These are phyloP conservation scores for Cyclanthera cordifolia DNA, from an alignment of 306 rosid genomes.

Conservation along the genomic window DNA sequence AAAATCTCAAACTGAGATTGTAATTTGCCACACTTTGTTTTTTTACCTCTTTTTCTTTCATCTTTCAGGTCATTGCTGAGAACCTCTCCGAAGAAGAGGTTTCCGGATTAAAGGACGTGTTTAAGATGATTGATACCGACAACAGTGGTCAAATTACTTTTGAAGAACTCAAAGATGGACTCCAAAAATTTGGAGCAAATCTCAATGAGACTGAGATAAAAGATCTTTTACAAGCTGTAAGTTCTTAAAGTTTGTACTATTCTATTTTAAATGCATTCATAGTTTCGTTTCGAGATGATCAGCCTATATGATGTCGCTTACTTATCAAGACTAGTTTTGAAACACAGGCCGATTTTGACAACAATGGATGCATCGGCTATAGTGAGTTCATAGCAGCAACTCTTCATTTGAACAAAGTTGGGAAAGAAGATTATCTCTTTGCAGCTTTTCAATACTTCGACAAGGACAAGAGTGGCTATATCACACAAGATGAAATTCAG, in stretches of 20 bases:
- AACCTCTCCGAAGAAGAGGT: constrained; percentile 79
- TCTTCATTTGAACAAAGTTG: constrained; percentile 62
- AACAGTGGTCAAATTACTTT: constrained; percentile 76
- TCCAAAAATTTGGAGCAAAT: constrained; percentile 62
- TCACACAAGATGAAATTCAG: constrained; percentile 32
- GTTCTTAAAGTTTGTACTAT: constrained; percentile 16
- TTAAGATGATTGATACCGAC: constrained; percentile 16
- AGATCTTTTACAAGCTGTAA: constrained; percentile 71
- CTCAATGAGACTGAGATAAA: constrained; percentile 68
- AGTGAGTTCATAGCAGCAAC: constrained; percentile 93
- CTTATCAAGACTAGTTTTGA: constrained; percentile 2
- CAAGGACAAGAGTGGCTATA: constrained; percentile 83
- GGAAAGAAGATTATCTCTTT: constrained; percentile 52
- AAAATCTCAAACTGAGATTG: not conserved
- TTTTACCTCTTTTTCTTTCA: constrained; percentile 16
- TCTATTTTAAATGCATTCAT: not conserved
- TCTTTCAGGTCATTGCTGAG: constrained; percentile 81
- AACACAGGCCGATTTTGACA: constrained; percentile 77
- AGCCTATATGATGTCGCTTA: not conserved
- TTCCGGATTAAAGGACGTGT: constrained; percentile 78
- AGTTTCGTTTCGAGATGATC: not conserved
- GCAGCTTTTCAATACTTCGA: constrained; percentile 87
- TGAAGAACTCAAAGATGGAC: constrained; percentile 75
- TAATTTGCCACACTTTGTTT: not conserved
- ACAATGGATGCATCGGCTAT: constrained; percentile 79